These are phyloP conservation scores for Taxillus chinensis DNA, from an alignment of 164 flowering plant species.

Conservation along the genomic window DNA sequence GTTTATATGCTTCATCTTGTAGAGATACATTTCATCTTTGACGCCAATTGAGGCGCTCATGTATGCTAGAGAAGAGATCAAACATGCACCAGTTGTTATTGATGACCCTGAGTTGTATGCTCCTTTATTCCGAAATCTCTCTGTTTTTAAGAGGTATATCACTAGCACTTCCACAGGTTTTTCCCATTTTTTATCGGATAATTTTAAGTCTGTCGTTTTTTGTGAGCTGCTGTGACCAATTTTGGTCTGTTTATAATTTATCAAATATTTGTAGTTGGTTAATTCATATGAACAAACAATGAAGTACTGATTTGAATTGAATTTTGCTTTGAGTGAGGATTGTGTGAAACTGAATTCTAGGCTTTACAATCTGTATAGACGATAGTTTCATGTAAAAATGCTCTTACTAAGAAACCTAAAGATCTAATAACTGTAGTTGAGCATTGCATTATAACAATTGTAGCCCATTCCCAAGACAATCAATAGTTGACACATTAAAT, in stretches of 20 bases:
- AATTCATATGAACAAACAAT: too few relatives aligned
- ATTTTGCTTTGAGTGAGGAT: too few relatives aligned
- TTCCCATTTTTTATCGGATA: background rate
- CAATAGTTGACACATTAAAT: too few relatives aligned
- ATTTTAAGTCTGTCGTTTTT: background rate
- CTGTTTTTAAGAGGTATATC: constrained; percentile 61
- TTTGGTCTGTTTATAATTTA: background rate
- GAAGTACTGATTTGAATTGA: too few relatives aligned
- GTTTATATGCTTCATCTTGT: constrained; percentile 7
- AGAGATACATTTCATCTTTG: constrained; percentile 48
- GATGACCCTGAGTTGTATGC: constrained; percentile 60
- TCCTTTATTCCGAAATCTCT: constrained; percentile 58
- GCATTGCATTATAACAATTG: too few relatives aligned
- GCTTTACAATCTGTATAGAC: too few relatives aligned
- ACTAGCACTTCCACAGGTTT: background rate
- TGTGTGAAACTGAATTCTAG: too few relatives aligned
- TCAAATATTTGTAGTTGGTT: background rate
- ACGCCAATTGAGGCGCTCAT: constrained; percentile 53
- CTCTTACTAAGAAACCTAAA: too few relatives aligned
- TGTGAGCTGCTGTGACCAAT: background rate
- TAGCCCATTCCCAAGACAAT: too few relatives aligned
- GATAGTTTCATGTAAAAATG: too few relatives aligned
- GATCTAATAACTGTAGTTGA: too few relatives aligned
- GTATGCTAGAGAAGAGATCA: constrained; percentile 60
- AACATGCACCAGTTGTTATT: constrained; percentile 30